These are phyloP conservation scores for Colletotrichum liaoningense DNA, from an alignment of 2,329 filamentous ascomycete genomes.

Conservation along the genomic window DNA sequence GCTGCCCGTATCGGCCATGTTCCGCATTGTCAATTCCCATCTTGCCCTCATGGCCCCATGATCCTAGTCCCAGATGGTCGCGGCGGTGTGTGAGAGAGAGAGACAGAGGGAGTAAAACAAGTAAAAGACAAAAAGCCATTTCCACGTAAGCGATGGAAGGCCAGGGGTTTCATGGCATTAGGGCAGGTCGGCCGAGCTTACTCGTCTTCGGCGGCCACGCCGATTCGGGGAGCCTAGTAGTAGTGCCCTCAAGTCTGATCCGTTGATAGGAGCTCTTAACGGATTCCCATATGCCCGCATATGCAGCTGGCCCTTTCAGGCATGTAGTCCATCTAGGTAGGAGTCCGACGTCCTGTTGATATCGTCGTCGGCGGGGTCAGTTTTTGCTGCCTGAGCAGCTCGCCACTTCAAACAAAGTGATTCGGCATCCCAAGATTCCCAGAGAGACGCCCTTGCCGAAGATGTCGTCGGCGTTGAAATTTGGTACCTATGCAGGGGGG, in stretches of 20 bases:
- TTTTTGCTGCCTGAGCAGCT: background rate
- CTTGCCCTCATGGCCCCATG: background rate
- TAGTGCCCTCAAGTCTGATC: background rate
- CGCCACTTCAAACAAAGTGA: background rate
- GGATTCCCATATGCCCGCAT: background rate
- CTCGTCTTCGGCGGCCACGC: background rate
- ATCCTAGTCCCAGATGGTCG: background rate
- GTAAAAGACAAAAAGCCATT: background rate
- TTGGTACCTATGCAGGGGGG: background rate
- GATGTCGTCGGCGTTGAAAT: background rate
- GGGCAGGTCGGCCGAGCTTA: background rate
- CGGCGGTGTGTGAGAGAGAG: too few relatives aligned
- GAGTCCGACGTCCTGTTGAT: background rate
- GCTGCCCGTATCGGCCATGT: background rate
- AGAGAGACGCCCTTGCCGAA: background rate
- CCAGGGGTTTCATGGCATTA: background rate
- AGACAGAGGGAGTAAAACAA: background rate
- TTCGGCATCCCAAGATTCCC: background rate
- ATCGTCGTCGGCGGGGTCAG: background rate
- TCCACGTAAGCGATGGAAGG: background rate
- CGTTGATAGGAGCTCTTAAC: background rate
- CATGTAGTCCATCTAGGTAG: background rate
- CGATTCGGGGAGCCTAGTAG: background rate
- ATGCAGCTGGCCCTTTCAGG: background rate
- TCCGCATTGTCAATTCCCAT: background rate